Percentiles rank a stretch among this genome's conserved stretches.
Evolutionary conservation across 768 basidiomycete genomes (phyloP).

Genomic region (Kwoniella botswanensis): DNA sequence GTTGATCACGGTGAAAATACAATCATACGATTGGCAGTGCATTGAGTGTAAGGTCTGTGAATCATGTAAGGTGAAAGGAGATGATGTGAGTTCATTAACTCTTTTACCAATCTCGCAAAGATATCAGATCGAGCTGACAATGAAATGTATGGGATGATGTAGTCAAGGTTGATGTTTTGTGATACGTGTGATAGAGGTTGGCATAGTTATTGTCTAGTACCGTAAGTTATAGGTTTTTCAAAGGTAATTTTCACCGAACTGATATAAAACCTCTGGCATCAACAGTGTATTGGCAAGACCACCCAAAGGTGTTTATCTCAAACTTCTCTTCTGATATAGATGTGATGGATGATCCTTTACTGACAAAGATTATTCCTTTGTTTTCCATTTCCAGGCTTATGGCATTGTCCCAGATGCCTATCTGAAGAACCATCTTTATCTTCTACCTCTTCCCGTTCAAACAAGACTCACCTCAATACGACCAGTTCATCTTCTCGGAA

Average conservation of each 20-base stretch:
- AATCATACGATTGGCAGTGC: slow-evolving; percentile 82
- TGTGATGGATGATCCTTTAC: slow-evolving; percentile 6
- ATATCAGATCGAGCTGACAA: not conserved
- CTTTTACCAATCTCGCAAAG: not conserved
- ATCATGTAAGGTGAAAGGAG: slow-evolving; percentile 79
- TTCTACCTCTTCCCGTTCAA: not conserved
- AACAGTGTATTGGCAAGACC: slow-evolving; percentile 71
- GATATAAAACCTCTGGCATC: slow-evolving; percentile 62
- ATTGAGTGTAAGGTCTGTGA: slow-evolving; percentile 92
- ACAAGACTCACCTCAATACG: not conserved
- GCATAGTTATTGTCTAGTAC: slow-evolving; percentile 54
- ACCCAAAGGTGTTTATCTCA: slow-evolving; percentile 79
- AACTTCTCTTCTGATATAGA: slow-evolving; percentile 66
- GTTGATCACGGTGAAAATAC: slow-evolving; percentile 63
- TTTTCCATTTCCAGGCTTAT: slow-evolving; percentile 37
- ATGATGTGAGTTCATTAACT: slow-evolving; percentile 70
- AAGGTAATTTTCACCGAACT: slow-evolving; percentile 16
- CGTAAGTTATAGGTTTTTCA: slow-evolving; percentile 32
- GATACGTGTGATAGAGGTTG: slow-evolving; percentile 82
- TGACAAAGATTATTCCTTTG: not conserved
- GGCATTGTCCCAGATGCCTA: slow-evolving; percentile 57
- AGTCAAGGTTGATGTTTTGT: slow-evolving; percentile 77
- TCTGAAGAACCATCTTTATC: slow-evolving; percentile 2
- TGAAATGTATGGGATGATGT: slow-evolving; percentile 1
- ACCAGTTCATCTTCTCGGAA: slow-evolving; percentile 28